These are phyloP conservation scores for Fusarium sp. DNA, from an alignment of 2,329 filamentous ascomycete species.

Conservation along the genomic window DNA sequence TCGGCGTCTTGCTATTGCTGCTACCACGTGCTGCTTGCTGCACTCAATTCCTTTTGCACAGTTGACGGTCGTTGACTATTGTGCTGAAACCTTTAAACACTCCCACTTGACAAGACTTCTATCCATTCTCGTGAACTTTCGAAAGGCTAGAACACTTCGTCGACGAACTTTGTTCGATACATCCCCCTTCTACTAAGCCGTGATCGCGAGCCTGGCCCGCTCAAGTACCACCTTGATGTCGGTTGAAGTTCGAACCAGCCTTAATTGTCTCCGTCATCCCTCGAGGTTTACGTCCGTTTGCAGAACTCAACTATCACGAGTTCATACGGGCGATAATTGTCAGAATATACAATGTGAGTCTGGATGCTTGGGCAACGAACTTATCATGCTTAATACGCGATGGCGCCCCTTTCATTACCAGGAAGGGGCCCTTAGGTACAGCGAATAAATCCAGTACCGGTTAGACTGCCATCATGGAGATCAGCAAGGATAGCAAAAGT, in stretches of 20 bases:
- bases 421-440: constrained; percentile 34
- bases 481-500: constrained; percentile 41
- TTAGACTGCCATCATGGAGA: constrained; percentile 54
- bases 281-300: constrained; percentile 66
- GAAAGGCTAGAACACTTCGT: constrained; percentile 1
- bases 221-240: constrained; percentile 63
- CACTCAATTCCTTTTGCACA: constrained; percentile 3
- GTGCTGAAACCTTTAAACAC: constrained; percentile 1
- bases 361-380: constrained; percentile 12
- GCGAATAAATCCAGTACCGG: constrained; percentile 31
- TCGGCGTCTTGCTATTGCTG: constrained; percentile 38
- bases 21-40: constrained; percentile 34
- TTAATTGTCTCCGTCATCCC: constrained; percentile 64
- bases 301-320: constrained; percentile 62
- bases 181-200: constrained; percentile 16
- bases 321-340: constrained; percentile 65
- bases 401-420: constrained; percentile 27
- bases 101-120: constrained; percentile 1
- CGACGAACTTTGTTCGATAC: constrained; percentile 13
- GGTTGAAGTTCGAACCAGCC: constrained; percentile 64
- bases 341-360: constrained; percentile 59
- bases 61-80: constrained; percentile 9
- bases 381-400: constrained; percentile 35
- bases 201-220: constrained; percentile 41
- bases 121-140: constrained; percentile 5